Conservation (phyloP, 441 rosid species). For the Monsonia emarginata region DNA sequence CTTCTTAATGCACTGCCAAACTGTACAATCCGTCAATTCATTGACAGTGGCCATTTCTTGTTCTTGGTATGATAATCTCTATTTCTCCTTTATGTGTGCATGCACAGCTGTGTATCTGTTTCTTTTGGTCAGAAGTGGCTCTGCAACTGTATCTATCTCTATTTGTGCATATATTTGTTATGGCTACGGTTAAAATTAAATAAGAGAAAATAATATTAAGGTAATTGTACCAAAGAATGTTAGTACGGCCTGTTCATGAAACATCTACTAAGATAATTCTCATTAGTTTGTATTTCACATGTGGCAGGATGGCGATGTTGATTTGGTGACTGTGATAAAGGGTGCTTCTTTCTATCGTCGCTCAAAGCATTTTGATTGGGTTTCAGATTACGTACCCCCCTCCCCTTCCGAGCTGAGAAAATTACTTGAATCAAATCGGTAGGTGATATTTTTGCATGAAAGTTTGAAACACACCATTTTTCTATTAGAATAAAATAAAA, state of each 20-base stretch:
- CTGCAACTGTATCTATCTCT: background rate
- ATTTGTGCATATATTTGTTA: background rate
- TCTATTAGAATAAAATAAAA: background rate
- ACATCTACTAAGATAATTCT: background rate
- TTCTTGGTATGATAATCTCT: background rate
- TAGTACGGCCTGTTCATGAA: background rate
- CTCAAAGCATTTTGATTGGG: slow-evolving; percentile 36
- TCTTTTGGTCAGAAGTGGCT: background rate
- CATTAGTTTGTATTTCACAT: slow-evolving; percentile 1
- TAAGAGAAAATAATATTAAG: background rate
- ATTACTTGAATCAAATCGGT: slow-evolving; percentile 43
- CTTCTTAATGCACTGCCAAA: background rate
- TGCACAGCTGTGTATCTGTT: background rate
- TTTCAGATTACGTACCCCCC: slow-evolving; percentile 61
- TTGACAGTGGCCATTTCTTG: background rate
- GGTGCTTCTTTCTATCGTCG: slow-evolving; percentile 63
- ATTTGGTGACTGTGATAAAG: slow-evolving; percentile 54
- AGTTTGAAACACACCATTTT: background rate
- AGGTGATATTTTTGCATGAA: slow-evolving; percentile 9
- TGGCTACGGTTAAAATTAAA: background rate
- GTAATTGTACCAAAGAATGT: background rate
- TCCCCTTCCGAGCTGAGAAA: slow-evolving; percentile 46
- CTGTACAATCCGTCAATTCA: background rate
- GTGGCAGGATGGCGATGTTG: slow-evolving; percentile 62
- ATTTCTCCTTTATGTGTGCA: background rate